Evolutionary conservation across 2,329 filamentous ascomycete genomes (phyloP).

Genomic region (Pestalotiopsis sp.): DNA sequence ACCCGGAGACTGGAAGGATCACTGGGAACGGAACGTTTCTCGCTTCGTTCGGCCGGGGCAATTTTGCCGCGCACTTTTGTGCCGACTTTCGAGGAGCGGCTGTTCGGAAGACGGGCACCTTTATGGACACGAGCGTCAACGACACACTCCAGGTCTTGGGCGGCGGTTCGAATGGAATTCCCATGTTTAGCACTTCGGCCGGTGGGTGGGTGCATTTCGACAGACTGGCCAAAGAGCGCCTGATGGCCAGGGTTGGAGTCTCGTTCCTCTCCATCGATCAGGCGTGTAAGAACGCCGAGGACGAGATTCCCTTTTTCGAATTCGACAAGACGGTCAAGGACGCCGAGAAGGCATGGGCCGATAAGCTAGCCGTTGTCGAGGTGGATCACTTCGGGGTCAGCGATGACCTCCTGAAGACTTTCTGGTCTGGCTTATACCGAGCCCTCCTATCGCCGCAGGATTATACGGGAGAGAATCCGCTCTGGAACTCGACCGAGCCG

Average conservation of each 20-base stretch:
- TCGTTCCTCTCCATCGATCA: slow-evolving; percentile 69
- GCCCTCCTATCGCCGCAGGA: slow-evolving; percentile 73
- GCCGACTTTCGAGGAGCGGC: slow-evolving; percentile 58
- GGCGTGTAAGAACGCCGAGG: slow-evolving; percentile 70
- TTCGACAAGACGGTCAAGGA: slow-evolving; percentile 58
- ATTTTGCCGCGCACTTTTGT: slow-evolving; percentile 61
- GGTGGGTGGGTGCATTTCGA: slow-evolving; percentile 69
- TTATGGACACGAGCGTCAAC: slow-evolving; percentile 48
- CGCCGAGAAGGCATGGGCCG: slow-evolving; percentile 61
- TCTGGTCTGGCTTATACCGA: slow-evolving; percentile 73
- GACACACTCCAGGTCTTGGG: slow-evolving; percentile 25
- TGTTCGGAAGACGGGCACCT: slow-evolving; percentile 59
- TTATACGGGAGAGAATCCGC: slow-evolving; percentile 73
- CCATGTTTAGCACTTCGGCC: slow-evolving; percentile 35
- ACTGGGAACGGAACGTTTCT: slow-evolving; percentile 60
- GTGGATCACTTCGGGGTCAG: slow-evolving; percentile 58
- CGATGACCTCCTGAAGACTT: slow-evolving; percentile 59
- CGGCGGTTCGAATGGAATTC: slow-evolving; percentile 30
- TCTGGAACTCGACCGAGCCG: slow-evolving; percentile 69
- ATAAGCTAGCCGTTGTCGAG: slow-evolving; percentile 62
- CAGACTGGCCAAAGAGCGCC: slow-evolving; percentile 40
- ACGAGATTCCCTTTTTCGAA: slow-evolving; percentile 65
- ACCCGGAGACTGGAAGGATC: slow-evolving; percentile 54
- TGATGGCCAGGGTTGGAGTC: slow-evolving; percentile 70
- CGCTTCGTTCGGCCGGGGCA: slow-evolving; percentile 62